Base-by-base conservation (phyloP, 2,329 filamentous ascomycete genomes). In the Plenodomus biglobosus region DNA sequence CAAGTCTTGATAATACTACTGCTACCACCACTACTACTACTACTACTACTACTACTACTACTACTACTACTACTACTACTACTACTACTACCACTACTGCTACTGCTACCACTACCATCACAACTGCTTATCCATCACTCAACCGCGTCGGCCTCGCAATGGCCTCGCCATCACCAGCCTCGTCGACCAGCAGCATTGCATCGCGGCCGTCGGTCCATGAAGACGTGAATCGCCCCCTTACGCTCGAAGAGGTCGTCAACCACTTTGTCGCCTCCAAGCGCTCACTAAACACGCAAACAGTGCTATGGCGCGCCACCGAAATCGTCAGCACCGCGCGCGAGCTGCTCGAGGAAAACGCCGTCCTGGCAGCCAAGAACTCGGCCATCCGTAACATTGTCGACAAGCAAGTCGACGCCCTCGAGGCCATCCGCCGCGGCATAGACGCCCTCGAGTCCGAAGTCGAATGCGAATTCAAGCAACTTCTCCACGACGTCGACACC, bases 241-340 rank as follows among this genome's bases (percentile, higher is more conserved):
- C 71, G 19, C 82, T 95, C 64, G 90, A 95, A 61, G 85, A 84
- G 19, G 84, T 97, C 37, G 88, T 96, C 46, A 82, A 85, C 44
- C 85, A 95, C 73, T 86, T 96, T 30, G 84, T 96, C 35, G 86
- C 87, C 22, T 88, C 92, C 8, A 96, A 96, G 70, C 85, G 90
- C 38, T 92, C 92, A 1, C 81, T 97, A 3, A 88, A 88, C 15
- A 90, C 90, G 10, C 91, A 95, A 69, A 84, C 80, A 36, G 85
- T 88, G 51, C 90, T 96, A 42, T 86, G 89, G 68, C 88, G 89
- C 50, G 92, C 91, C 56, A 92, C 94, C 66, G 88, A 95, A 64
- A 85, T 96, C 46, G 87, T 94, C 38, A 90, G 84, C 17, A 78
- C 83, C 13, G 90, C 91, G 3, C 86, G 90, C 27, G 76, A 80